phyloP scores from a whole-genome alignment of 2,329 filamentous ascomycete genomes.

The Juglanconis juglandina region DNA sequence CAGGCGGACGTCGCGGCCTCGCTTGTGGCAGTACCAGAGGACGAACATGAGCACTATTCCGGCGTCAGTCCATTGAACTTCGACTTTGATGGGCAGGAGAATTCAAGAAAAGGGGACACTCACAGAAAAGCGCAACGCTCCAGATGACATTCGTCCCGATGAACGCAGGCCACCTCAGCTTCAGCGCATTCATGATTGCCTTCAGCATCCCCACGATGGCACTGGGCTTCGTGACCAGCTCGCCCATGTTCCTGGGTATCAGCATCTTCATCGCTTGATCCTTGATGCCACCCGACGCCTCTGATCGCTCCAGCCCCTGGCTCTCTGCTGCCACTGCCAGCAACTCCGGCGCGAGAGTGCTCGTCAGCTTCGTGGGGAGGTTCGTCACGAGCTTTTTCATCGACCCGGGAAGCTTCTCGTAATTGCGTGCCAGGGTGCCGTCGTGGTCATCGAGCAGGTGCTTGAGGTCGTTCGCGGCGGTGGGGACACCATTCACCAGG shows the following conservation, averaged over 20 bases:
- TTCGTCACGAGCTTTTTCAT: constrained; percentile 83
- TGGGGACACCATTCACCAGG: constrained; percentile 86
- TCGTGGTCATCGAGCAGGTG: constrained; percentile 59
- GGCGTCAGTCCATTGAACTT: constrained; percentile 9
- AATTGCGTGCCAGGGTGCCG: constrained; percentile 55
- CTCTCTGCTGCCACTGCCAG: constrained; percentile 75
- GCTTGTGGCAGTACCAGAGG: constrained; percentile 98
- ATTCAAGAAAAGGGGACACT: constrained; percentile 34
- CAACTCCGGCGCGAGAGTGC: constrained; percentile 73
- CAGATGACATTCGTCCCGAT: constrained; percentile 89
- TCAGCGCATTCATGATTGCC: constrained; percentile 86
- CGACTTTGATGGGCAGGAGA: background rate
- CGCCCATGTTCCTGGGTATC: constrained; percentile 69
- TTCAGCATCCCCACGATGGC: constrained; percentile 79
- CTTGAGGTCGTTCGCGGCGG: constrained; percentile 85
- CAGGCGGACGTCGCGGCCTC: constrained; percentile 80
- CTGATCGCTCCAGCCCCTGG: constrained; percentile 52
- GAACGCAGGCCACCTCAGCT: constrained; percentile 83
- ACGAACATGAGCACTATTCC: constrained; percentile 77
- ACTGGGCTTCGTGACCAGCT: constrained; percentile 82
- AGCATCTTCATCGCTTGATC: constrained; percentile 64
- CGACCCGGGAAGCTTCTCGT: constrained; percentile 69
- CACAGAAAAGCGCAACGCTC: constrained; percentile 83
- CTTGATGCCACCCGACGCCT: constrained; percentile 37
- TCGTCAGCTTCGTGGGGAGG: constrained; percentile 77